Evolutionary conservation across 2,329 filamentous ascomycete genomes (phyloP).

Genomic region (Colletotrichum sp.): DNA sequence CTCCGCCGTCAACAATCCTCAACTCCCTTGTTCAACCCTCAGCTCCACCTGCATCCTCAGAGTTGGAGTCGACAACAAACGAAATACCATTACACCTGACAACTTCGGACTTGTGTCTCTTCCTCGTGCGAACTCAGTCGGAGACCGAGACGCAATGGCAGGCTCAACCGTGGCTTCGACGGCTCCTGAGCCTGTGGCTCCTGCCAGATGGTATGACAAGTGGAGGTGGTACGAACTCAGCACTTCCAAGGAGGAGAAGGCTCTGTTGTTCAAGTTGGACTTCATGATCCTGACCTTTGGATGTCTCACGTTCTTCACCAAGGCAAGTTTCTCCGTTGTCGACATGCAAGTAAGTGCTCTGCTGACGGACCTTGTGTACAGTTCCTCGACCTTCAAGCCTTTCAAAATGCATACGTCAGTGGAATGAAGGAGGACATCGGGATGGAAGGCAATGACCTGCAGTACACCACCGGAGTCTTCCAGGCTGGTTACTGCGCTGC

Average conservation of each 20-base stretch:
- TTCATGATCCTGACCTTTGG: slow-evolving; percentile 70
- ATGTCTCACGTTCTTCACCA: slow-evolving; percentile 62
- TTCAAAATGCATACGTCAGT: slow-evolving; percentile 40
- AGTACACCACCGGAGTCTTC: slow-evolving; percentile 57
- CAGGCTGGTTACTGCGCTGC: slow-evolving; percentile 55
- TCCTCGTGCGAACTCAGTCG: not conserved
- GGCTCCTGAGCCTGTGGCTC: not conserved
- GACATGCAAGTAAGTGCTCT: not conserved
- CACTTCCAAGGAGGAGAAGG: slow-evolving; percentile 37
- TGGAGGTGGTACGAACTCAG: slow-evolving; percentile 4
- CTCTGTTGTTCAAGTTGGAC: slow-evolving; percentile 62
- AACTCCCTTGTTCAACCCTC: not conserved
- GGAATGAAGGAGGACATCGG: slow-evolving; percentile 40
- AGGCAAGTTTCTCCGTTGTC: slow-evolving; percentile 37
- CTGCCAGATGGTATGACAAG: not conserved
- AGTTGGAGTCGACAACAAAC: not conserved
- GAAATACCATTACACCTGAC: not conserved
- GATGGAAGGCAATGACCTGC: slow-evolving; percentile 42
- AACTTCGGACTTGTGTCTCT: not conserved
- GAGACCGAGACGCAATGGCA: not conserved
- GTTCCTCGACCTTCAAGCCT: slow-evolving; percentile 15
- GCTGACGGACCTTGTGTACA: not conserved
- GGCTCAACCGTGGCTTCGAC: not conserved
- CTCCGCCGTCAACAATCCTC: not conserved
- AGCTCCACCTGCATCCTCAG: not conserved